These are phyloP conservation scores for Pyrus betulifolia DNA, from an alignment of 306 rosid species.

Conservation along the genomic window DNA sequence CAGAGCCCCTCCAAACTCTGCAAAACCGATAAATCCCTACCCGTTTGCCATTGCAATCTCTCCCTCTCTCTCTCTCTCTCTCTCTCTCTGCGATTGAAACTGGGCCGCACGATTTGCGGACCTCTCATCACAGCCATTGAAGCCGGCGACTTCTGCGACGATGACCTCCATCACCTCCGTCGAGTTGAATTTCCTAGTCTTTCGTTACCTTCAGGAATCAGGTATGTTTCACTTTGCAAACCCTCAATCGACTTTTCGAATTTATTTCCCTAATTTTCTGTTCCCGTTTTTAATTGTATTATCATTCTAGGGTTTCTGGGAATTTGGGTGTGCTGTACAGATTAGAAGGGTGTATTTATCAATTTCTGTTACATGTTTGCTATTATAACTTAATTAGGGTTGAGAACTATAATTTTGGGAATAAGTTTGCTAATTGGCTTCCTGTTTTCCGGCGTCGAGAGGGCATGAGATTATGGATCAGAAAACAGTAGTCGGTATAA, in stretches of 20 bases:
- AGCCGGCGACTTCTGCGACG: conserved; percentile 27
- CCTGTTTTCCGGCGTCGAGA: neutral
- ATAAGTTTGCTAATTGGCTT: neutral
- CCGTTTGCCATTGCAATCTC: neutral
- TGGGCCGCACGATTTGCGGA: conserved; percentile 30
- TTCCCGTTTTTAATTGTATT: neutral
- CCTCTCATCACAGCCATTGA: conserved; percentile 15
- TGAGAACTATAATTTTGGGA: neutral
- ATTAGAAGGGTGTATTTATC: neutral
- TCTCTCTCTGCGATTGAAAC: neutral
- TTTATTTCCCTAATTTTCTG: neutral
- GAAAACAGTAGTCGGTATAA: neutral
- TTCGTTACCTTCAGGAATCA: conserved; percentile 93
- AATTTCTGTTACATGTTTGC: neutral
- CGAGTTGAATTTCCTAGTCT: conserved; percentile 76
- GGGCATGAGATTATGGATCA: conserved; percentile 21
- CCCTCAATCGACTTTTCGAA: neutral
- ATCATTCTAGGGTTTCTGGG: conserved; percentile 15
- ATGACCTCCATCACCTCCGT: conserved; percentile 74
- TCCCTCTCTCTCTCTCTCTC: neutral
- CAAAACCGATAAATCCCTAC: neutral
- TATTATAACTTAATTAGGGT: conserved; percentile 22
- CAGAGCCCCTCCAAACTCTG: neutral
- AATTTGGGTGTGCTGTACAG: neutral
- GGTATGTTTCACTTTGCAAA: conserved; percentile 28